phyloP scores from a whole-genome alignment of 805 yeast genomes.

The Vanderwaltozyma tropicalis region DNA sequence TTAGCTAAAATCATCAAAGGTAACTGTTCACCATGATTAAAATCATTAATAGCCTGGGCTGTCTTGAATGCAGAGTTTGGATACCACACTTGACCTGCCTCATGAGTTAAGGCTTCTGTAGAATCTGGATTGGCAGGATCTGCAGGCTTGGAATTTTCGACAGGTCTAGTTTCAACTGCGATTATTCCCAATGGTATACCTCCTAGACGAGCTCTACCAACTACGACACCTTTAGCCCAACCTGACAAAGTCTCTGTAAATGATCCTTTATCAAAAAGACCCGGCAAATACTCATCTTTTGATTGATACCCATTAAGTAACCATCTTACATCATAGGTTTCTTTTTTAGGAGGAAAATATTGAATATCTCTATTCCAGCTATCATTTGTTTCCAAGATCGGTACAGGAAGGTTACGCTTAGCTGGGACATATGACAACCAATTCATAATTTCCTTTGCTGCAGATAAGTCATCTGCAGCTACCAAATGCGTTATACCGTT shows the following conservation, averaged over 20 bases:
- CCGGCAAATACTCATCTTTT: conserved; percentile 66
- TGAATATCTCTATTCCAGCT: conserved; percentile 91
- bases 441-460: conserved; percentile 86
- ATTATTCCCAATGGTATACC: conserved; percentile 98
- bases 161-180: conserved; percentile 84
- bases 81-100: conserved; percentile 99
- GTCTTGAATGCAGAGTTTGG: conserved; percentile 99
- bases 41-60: conserved; percentile 95
- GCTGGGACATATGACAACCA: conserved; percentile 96
- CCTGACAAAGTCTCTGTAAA: conserved; percentile 95
- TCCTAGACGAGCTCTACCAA: conserved; percentile 96
- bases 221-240: conserved; percentile 98
- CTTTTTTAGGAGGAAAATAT: conserved; percentile 59
- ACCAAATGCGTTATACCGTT: conserved; percentile 98
- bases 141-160: conserved; percentile 88
- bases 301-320: conserved; percentile 73
- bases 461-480: conserved; percentile 90
- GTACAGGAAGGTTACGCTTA: conserved; percentile 79
- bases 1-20: conserved; percentile 96
- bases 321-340: conserved; percentile 87
- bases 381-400: conserved; percentile 71
- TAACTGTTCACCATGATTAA: conserved; percentile 94
- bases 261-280: conserved; percentile 85
- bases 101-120: conserved; percentile 75
- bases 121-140: conserved; percentile 98